phyloP scores from a whole-genome alignment of 768 basidiomycete species.

The Podaxis rugospora region DNA sequence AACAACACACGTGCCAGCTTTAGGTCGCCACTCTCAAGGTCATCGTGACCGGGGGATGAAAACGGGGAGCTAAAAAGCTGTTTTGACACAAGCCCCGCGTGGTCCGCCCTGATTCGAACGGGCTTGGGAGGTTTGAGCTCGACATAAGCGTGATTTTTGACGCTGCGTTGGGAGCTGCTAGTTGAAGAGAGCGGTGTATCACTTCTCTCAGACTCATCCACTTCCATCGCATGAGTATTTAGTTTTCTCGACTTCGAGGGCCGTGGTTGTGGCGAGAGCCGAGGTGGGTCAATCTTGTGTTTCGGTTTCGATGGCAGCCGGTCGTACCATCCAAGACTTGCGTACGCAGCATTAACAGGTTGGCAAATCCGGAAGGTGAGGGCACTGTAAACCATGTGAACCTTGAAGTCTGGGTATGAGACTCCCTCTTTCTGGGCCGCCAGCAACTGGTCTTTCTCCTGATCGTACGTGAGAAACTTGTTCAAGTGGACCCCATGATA shows the following conservation, averaged over 20 bases:
- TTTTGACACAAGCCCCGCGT: not conserved
- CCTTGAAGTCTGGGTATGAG: constrained; percentile 23
- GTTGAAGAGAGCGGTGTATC: not conserved
- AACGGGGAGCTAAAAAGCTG: not conserved
- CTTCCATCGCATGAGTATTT: not conserved
- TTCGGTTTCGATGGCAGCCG: not conserved
- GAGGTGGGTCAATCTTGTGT: not conserved
- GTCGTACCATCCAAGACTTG: constrained; percentile 66
- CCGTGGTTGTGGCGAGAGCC: too few species aligned
- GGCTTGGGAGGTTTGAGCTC: not conserved
- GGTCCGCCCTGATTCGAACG: not conserved
- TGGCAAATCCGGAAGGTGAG: constrained; percentile 42
- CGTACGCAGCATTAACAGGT: constrained; percentile 35
- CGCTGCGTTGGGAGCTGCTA: not conserved
- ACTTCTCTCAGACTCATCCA: not conserved
- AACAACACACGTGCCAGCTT: not conserved
- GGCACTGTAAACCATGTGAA: constrained; percentile 43
- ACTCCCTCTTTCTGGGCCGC: constrained; percentile 27
- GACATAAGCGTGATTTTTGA: constrained; percentile 6
- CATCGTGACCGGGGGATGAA: not conserved
- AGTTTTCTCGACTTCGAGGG: too few species aligned
- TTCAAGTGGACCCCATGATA: constrained; percentile 25
- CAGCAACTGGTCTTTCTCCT: constrained; percentile 13
- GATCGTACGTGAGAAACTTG: constrained; percentile 14
- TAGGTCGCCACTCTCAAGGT: not conserved